Conservation (phyloP, 345 rosid genomes). For the Acer negundo region DNA sequence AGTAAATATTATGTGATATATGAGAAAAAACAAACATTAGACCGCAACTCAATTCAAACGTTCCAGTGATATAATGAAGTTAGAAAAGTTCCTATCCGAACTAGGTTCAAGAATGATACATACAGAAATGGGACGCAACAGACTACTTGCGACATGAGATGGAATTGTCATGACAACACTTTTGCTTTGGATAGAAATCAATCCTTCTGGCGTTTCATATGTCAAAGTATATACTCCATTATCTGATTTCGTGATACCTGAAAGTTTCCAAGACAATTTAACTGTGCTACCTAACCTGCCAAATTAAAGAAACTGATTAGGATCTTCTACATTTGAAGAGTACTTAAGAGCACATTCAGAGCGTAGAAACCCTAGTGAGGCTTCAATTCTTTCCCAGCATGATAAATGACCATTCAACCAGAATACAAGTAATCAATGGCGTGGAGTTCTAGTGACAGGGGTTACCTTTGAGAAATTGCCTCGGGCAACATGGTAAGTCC, state of each 20-base stretch:
- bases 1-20: neutral
- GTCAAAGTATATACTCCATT: slow-evolving; percentile 61
- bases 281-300: slow-evolving; percentile 81
- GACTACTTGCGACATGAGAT: slow-evolving; percentile 74
- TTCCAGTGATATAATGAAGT: neutral
- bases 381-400: neutral
- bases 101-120: slow-evolving; percentile 30
- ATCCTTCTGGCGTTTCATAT: slow-evolving; percentile 90
- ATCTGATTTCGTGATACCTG: slow-evolving; percentile 61
- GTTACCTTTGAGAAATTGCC: slow-evolving; percentile 79
- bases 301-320: slow-evolving; percentile 21
- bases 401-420: neutral
- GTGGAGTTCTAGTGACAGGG: neutral
- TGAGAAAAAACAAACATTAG: neutral
- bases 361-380: neutral
- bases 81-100: neutral
- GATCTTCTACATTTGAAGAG: slow-evolving; percentile 13
- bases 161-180: slow-evolving; percentile 85
- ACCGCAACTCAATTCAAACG: neutral
- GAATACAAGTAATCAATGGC: slow-evolving; percentile 9
- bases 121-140: slow-evolving; percentile 81
- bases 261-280: slow-evolving; percentile 86
- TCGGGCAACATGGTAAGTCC: slow-evolving; percentile 88
- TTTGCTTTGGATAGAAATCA: slow-evolving; percentile 65
- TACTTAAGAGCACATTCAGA: slow-evolving; percentile 2